These are phyloP conservation scores for Colletotrichum sp. DNA, from an alignment of 2,329 filamentous ascomycete species.

Conservation along the genomic window DNA sequence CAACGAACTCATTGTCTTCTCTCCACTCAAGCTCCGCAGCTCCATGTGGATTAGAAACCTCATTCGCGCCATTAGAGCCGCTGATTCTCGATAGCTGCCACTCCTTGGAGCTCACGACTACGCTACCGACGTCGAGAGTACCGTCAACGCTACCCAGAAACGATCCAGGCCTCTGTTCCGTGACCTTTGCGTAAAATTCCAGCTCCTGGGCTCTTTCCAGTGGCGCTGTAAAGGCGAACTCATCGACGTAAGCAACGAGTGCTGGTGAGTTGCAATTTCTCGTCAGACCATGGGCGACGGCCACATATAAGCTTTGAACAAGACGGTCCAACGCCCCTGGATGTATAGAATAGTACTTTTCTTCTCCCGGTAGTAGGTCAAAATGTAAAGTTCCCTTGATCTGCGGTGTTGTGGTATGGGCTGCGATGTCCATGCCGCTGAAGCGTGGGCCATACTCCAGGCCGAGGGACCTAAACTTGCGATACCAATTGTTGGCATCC, in stretches of 20 bases:
- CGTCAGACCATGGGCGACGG: background rate
- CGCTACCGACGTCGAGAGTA: background rate
- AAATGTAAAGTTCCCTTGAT: background rate
- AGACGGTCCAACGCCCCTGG: background rate
- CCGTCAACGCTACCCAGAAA: background rate
- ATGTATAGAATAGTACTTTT: background rate
- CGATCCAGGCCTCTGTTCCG: background rate
- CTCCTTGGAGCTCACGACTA: background rate
- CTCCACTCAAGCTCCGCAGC: background rate
- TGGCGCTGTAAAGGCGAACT: background rate
- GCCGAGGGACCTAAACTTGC: slow-evolving; percentile 2
- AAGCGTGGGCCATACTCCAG: slow-evolving; percentile 5
- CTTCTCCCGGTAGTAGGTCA: background rate
- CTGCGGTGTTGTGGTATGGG: background rate
- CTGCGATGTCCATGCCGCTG: background rate
- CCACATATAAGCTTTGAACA: background rate
- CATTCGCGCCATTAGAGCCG: background rate
- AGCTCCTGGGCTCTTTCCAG: background rate
- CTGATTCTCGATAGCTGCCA: background rate
- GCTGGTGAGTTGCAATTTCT: background rate
- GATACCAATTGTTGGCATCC: background rate
- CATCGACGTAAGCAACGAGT: background rate
- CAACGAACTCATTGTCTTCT: background rate
- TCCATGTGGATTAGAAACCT: background rate
- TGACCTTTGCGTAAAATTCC: background rate